phyloP scores from a whole-genome alignment of 2,329 filamentous ascomycete genomes.

The Colletotrichum aenigma region DNA sequence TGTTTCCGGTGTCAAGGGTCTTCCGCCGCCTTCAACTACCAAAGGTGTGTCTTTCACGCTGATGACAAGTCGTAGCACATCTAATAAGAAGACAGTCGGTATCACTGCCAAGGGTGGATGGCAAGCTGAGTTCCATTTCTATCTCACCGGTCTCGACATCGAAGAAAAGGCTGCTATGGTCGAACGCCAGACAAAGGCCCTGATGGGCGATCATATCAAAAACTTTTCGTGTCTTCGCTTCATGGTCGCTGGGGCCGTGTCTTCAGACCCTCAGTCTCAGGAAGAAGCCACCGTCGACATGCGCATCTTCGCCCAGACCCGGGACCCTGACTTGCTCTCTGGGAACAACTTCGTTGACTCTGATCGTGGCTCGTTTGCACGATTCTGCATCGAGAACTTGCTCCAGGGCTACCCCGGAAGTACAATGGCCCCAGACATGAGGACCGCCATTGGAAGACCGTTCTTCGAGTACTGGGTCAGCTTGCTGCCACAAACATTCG shows the following conservation, averaged over 20 bases:
- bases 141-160: constrained; percentile 53
- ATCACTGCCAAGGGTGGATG: constrained; percentile 53
- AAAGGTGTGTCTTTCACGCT: background rate
- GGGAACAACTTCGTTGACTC: constrained; percentile 27
- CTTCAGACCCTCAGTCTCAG: constrained; percentile 41
- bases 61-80: background rate
- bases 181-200: constrained; percentile 49
- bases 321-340: constrained; percentile 23
- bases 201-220: constrained; percentile 41
- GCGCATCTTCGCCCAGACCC: constrained; percentile 46
- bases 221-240: constrained; percentile 57
- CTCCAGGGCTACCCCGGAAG: constrained; percentile 42
- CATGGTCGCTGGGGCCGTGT: constrained; percentile 28
- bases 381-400: constrained; percentile 39
- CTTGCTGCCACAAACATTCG: constrained; percentile 25
- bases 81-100: constrained; percentile 35
- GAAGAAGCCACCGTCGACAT: constrained; percentile 48
- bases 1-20: constrained; percentile 44
- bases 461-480: constrained; percentile 38
- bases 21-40: background rate
- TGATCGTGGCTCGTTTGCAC: constrained; percentile 32
- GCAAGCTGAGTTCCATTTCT: constrained; percentile 47
- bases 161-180: constrained; percentile 52
- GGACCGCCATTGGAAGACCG: constrained; percentile 38
- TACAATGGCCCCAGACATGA: constrained; percentile 38